Evolutionary conservation across 208 protist genomes (phyloP), one percentile per base, ranked within the genome.

Genomic region (Trichomonas tenax): DNA sequence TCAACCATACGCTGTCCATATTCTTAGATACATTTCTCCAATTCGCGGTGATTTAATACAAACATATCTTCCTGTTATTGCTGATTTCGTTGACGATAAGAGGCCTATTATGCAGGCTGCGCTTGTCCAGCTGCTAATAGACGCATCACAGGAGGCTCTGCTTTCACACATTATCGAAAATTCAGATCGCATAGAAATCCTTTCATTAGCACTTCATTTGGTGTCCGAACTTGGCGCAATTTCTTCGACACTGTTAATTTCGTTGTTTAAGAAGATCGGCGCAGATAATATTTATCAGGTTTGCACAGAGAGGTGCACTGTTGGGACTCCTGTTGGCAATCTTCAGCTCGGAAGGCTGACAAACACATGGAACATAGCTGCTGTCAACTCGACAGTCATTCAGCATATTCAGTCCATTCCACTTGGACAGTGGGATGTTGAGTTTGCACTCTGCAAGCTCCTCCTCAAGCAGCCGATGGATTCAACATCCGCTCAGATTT

Each of bases 341-440:
- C 41, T 93, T 38, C 86, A 93, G 51, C 44, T 93, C 34, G 86
- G 86, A 1, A 48, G 44, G 9, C 31, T 93, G 3, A 93, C 86
- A 51, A 93, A 51, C 44, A 93, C 86, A 34, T 93, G 86, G 86
- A 93, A 93, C 46, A 93, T 41, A 15, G 86, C 86, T 93, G 86
- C 86, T 34, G 44, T 93, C 46, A 93, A 93, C 44, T 48, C 40
- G 17, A 51, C 86, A 34, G 40, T 93, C 9, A 93, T 93, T 51
- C 17, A 41, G 6, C 86, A 93, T 93, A 93, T 93, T 48, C 40
- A 93, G 45, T 41, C 44, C 4, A 44, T 93, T 26, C 86, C 86
- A 38, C 44, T 93, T 23, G 1, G 46, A 23, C 11, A 93, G 38
- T 93, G 86, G 86, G 86, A 93, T 51, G 86, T 93, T 34, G 86